Base-by-base conservation (phyloP, 2,329 filamentous ascomycete species). In the Neofusicoccum ribis region DNA sequence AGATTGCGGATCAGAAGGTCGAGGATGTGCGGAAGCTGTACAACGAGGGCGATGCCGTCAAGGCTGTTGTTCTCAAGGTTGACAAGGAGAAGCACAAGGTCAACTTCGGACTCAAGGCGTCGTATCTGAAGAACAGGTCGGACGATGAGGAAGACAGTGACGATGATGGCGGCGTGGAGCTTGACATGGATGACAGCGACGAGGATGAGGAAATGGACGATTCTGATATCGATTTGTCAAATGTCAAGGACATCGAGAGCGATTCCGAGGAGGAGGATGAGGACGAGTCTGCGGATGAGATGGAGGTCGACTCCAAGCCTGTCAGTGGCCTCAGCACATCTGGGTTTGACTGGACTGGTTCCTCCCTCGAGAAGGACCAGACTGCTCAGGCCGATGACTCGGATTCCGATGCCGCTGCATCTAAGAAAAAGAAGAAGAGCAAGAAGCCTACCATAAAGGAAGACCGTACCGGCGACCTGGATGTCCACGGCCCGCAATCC, bases 61-160 rank as follows among this genome's bases (percentile, higher is more conserved):
- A 98, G 81, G 94, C 94, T 14, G 91, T 91, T 75, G 84, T 99
- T 15, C 78, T 98, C 59, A 91, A 89, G 71, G 82, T 99, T 56
- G 89, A 98, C 70, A 72, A 81, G 4, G 84, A 89, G 69, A 90
- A 91, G 77, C 89, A 89, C 75, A 89, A 90, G 71, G 89, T 99
- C 71, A 96, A 87, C 71, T 92, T 99, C 72, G 92, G 93, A 1
- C 82, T 99, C 67, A 99, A 98, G 80, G 92, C 95, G 43, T 96
- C 92, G 9, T 92, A 97, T 73, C 94, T 99, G 72, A 87, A 89
- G 66, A 84, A 87, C 63, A 80, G 80, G 31, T 84, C 81, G 15
- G 86, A 84, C 20, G 84, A 82, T 27, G 84, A 84, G 63, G 83
- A 80, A 70, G 75, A 77, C 15, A 76, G 74, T 20, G 80, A 82